These are phyloP conservation scores for Phytophthora pistaciae DNA, from an alignment of 352 stramenopile genomes.

Conservation along the genomic window DNA sequence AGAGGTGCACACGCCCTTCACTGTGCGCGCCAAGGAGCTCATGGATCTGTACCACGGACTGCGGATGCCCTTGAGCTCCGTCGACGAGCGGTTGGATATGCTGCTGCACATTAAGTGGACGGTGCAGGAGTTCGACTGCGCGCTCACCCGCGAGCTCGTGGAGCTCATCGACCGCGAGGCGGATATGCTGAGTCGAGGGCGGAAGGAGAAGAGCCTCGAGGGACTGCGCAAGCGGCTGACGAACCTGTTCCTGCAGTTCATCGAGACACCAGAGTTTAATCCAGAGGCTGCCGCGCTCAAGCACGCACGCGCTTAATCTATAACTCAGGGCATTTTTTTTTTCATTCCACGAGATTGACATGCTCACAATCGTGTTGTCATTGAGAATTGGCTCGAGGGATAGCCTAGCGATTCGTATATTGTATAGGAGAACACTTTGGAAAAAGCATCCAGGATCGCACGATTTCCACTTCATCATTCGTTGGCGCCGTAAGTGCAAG, in stretches of 20 bases:
- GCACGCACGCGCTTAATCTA: slow-evolving; percentile 28
- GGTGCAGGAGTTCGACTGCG: slow-evolving; percentile 92
- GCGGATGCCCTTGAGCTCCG: slow-evolving; percentile 51
- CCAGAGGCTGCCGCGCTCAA: slow-evolving; percentile 83
- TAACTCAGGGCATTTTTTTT: neutral
- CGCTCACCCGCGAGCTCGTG: slow-evolving; percentile 90
- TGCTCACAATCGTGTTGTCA: no score
- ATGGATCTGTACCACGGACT: slow-evolving; percentile 89
- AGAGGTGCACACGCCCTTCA: slow-evolving; percentile 92
- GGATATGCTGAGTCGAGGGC: slow-evolving; percentile 91
- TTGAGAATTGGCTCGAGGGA: no score
- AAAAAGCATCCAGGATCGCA: no score
- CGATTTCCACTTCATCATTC: no score
- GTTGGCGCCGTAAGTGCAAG: no score
- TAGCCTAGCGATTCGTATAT: no score
- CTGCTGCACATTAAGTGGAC: slow-evolving; percentile 95
- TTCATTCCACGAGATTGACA: neutral
- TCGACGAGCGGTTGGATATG: slow-evolving; percentile 92
- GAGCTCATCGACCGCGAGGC: slow-evolving; percentile 94
- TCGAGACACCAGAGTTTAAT: slow-evolving; percentile 95
- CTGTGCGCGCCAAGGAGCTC: slow-evolving; percentile 90
- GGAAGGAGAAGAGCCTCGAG: slow-evolving; percentile 81
- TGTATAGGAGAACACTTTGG: no score
- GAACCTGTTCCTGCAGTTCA: slow-evolving; percentile 93
- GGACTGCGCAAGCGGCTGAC: slow-evolving; percentile 86